These are phyloP conservation scores for Neonectria sp. DNA, from an alignment of 2,329 filamentous ascomycete species.

Conservation along the genomic window DNA sequence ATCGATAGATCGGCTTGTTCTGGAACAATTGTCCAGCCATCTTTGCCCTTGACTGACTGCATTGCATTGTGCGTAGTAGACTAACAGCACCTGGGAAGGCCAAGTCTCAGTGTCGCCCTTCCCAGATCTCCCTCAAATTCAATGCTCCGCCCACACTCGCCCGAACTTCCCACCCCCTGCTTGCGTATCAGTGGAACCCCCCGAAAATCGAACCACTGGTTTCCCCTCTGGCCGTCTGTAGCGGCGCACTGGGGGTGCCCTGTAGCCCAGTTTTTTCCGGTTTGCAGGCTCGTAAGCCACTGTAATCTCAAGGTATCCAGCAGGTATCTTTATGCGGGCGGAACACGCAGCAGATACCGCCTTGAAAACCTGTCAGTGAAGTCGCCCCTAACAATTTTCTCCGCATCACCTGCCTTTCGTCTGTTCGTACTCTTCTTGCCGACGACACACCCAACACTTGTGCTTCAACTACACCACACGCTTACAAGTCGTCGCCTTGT, in stretches of 20 bases:
- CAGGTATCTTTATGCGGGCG: constrained; percentile 23
- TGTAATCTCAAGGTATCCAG: constrained; percentile 12
- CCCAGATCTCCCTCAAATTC: constrained; percentile 5
- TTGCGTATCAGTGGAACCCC: constrained; percentile 41
- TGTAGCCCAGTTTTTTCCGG: constrained; percentile 43
- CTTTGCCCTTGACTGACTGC: not conserved
- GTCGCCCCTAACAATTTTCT: constrained; percentile 44
- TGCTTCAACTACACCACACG: constrained; percentile 39
- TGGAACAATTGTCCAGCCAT: not conserved
- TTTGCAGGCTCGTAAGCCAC: constrained; percentile 32
- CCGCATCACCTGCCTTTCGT: constrained; percentile 47
- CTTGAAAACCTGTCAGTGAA: constrained; percentile 13
- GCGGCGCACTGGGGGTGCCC: constrained; percentile 35
- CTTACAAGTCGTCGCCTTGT: constrained; percentile 32
- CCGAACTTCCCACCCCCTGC: not conserved
- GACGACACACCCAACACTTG: constrained; percentile 31
- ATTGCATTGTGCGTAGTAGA: too few relatives aligned
- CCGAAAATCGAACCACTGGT: constrained; percentile 48
- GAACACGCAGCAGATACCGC: constrained; percentile 10
- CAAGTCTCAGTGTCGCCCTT: not conserved
- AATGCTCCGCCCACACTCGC: constrained; percentile 14
- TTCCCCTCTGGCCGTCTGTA: constrained; percentile 17
- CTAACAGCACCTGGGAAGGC: not conserved
- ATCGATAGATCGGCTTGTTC: not conserved
- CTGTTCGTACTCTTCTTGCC: not conserved